phyloP scores from a whole-genome alignment of 164 flowering plant genomes.

The Hamamelis virginiana region DNA sequence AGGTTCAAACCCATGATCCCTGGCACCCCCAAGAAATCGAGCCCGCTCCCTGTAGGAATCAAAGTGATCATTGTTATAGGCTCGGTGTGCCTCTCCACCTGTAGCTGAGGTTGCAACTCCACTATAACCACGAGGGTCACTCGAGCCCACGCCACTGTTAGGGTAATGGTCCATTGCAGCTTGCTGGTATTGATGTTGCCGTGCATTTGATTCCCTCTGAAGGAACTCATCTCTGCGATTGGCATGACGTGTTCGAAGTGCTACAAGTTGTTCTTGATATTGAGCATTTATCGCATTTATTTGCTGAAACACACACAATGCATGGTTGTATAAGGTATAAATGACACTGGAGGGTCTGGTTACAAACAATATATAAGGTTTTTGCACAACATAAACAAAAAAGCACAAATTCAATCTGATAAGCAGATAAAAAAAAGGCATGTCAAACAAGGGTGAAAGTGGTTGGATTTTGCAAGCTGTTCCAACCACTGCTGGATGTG shows the following conservation, averaged over 20 bases:
- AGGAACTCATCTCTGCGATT: constrained; percentile 58
- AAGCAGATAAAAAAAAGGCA: too few relatives aligned
- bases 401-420: too few relatives aligned
- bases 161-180: constrained; percentile 31
- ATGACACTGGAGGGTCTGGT: too few relatives aligned
- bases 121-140: constrained; percentile 42
- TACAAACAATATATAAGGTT: too few relatives aligned
- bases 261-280: constrained; percentile 46
- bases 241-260: constrained; percentile 52
- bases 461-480: constrained; percentile 10
- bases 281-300: constrained; percentile 41
- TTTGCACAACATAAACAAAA: too few relatives aligned
- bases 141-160: constrained; percentile 23
- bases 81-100: constrained; percentile 35
- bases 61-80: constrained; percentile 34
- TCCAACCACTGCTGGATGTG: constrained; percentile 20
- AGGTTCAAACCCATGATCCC: constrained; percentile 55
- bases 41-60: constrained; percentile 60
- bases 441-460: background rate
- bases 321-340: too few relatives aligned
- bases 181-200: constrained; percentile 54
- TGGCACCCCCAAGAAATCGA: constrained; percentile 38
- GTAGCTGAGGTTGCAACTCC: constrained; percentile 25
- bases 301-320: constrained; percentile 35
- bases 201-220: constrained; percentile 45